Conservation (phyloP, 2,329 filamentous ascomycete species). For the Ophiostoma sp. region DNA sequence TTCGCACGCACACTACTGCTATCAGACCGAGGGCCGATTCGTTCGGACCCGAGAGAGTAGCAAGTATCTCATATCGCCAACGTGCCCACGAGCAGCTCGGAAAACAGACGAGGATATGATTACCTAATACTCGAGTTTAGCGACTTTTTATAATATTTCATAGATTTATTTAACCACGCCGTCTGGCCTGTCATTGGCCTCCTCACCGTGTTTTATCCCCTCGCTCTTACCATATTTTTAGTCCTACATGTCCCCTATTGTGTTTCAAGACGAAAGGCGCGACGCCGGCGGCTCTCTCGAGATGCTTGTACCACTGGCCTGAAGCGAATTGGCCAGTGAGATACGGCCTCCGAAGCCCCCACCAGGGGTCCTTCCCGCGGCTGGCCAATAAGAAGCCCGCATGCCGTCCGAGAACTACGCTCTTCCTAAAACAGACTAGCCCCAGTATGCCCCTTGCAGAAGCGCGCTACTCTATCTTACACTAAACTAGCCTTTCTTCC, state of each 20-base stretch:
- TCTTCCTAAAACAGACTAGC: not conserved
- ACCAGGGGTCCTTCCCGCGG: not conserved
- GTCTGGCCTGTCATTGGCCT: not conserved
- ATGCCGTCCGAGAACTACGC: not conserved
- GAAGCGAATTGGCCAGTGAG: not conserved
- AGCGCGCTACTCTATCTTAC: slow-evolving; percentile 9
- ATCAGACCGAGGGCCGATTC: not conserved
- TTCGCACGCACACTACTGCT: not conserved
- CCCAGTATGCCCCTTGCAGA: slow-evolving; percentile 1
- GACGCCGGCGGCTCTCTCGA: slow-evolving; percentile 17
- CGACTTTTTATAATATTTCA: not conserved
- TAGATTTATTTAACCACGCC: not conserved
- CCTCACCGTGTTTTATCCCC: not conserved
- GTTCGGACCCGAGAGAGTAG: not conserved
- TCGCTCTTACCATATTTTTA: slow-evolving; percentile 1
- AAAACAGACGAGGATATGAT: not conserved
- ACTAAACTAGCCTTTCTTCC: not conserved
- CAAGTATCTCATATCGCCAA: too few relatives aligned
- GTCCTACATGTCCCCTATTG: not conserved
- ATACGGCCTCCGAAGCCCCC: not conserved
- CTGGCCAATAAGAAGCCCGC: not conserved
- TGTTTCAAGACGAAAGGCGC: slow-evolving; percentile 22
- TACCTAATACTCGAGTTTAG: not conserved
- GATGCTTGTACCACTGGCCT: not conserved
- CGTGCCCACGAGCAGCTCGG: too few relatives aligned